Conservation (phyloP, 2,329 filamentous ascomycete species). For the Exophiala bonariae region DNA sequence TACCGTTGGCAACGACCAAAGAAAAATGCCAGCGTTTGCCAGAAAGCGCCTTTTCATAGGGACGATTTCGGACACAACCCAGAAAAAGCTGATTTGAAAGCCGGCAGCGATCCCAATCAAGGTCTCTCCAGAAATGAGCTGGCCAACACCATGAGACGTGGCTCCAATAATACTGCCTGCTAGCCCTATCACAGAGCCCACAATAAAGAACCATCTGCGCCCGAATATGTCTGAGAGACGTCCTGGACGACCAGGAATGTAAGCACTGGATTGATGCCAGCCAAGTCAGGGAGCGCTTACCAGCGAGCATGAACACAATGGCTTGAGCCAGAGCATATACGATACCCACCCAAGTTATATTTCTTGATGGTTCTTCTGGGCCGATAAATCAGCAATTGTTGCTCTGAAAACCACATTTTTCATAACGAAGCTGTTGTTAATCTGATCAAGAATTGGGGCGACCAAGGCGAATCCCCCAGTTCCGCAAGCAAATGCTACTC, state of each 20-base stretch:
- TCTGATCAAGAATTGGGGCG: neutral
- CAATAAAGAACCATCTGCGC: slow-evolving; percentile 47
- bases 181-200: slow-evolving; percentile 42
- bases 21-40: slow-evolving; percentile 35
- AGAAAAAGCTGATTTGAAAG: slow-evolving; percentile 40
- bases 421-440: too few relatives aligned
- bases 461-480: neutral
- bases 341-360: neutral
- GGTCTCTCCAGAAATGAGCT: slow-evolving; percentile 40
- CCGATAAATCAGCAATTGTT: neutral
- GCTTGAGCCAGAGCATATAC: neutral
- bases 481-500: neutral
- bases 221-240: slow-evolving; percentile 49
- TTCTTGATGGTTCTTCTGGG: too few relatives aligned
- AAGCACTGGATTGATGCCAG: too few relatives aligned
- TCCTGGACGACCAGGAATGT: too few relatives aligned
- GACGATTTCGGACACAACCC: slow-evolving; percentile 40
- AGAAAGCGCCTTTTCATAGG: slow-evolving; percentile 39
- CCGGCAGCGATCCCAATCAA: slow-evolving; percentile 46
- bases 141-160: slow-evolving; percentile 39
- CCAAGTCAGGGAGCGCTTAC: too few relatives aligned
- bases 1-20: slow-evolving; percentile 33
- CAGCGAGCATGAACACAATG: neutral
- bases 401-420: too few relatives aligned
- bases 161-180: slow-evolving; percentile 42